Percentiles rank a stretch among this genome's conserved stretches.
Evolutionary conservation across 1,284 basidiomycete genomes (phyloP).

Genomic region (Rhizoctonia solani): DNA sequence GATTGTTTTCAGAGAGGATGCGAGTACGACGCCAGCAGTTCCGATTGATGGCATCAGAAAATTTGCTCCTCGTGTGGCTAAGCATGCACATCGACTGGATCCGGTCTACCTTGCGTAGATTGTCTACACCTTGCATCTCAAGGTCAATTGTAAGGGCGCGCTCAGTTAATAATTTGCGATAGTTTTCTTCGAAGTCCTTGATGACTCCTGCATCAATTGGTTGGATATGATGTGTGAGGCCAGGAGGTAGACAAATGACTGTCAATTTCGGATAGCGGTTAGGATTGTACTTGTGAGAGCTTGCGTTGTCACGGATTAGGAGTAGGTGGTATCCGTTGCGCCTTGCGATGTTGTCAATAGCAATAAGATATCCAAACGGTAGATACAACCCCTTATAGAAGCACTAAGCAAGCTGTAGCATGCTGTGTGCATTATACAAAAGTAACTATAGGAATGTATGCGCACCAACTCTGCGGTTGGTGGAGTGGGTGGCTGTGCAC

Average conservation of each 20-base stretch:
- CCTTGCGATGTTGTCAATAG: constrained; percentile 2
- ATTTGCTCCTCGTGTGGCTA: constrained; percentile 22
- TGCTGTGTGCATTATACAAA: too few relatives aligned
- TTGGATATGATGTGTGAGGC: constrained; percentile 24
- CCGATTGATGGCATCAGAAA: constrained; percentile 11
- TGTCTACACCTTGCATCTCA: background rate
- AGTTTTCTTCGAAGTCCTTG: constrained; percentile 30
- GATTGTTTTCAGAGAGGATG: too few relatives aligned
- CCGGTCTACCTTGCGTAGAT: constrained; percentile 35
- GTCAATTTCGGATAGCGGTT: background rate
- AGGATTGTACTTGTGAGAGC: constrained; percentile 9
- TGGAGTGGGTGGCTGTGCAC: too few relatives aligned
- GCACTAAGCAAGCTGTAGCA: background rate
- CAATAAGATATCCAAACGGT: background rate
- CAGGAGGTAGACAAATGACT: constrained; percentile 10
- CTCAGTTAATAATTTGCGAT: background rate
- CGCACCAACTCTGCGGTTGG: too few relatives aligned
- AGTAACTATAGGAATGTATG: too few relatives aligned
- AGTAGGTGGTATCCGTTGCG: constrained; percentile 13
- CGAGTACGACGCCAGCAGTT: constrained; percentile 36
- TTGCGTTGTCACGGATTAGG: constrained; percentile 24
- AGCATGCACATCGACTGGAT: constrained; percentile 30
- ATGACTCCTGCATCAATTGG: constrained; percentile 34
- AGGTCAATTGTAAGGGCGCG: background rate
- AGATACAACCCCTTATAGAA: too few relatives aligned